phyloP scores from a whole-genome alignment of 306 rosid species.

The Cicer cuneatum region DNA sequence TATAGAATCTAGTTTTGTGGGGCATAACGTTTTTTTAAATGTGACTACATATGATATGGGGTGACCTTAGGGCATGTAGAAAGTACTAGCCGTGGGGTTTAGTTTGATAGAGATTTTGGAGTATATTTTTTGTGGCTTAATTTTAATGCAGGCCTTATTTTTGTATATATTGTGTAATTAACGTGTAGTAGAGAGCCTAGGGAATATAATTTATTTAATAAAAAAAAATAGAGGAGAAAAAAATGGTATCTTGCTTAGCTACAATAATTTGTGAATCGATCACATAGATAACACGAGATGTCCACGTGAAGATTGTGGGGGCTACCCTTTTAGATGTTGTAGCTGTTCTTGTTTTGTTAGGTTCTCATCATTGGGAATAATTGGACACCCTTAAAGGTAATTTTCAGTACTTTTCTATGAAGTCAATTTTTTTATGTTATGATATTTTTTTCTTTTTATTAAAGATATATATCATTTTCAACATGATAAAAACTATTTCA shows the following conservation, averaged over 20 bases:
- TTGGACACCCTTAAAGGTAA: conserved; percentile 39
- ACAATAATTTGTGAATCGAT: conserved; percentile 38
- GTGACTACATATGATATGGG: conserved; percentile 48
- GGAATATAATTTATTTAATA: conserved; percentile 39
- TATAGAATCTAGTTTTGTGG: conserved; percentile 86
- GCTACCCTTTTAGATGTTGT: conserved; percentile 37
- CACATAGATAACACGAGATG: conserved; percentile 73
- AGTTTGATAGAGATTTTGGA: conserved; percentile 38
- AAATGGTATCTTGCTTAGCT: conserved; percentile 20
- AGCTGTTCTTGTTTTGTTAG: conserved; percentile 35
- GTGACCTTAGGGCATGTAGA: conserved; percentile 59
- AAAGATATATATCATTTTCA: background rate
- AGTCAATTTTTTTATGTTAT: conserved; percentile 23
- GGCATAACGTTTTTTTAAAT: conserved; percentile 53
- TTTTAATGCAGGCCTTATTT: conserved; percentile 37
- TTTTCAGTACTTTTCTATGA: conserved; percentile 42
- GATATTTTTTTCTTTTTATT: background rate
- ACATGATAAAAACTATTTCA: background rate
- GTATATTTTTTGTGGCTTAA: conserved; percentile 51
- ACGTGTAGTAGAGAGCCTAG: conserved; percentile 12
- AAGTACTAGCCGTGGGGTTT: conserved; percentile 55
- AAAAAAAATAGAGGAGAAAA: background rate
- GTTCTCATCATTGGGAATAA: conserved; percentile 54
- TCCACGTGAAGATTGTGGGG: conserved; percentile 87
- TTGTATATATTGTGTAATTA: background rate